Percentiles rank a stretch among this genome's conserved stretches.
These are phyloP conservation scores for Oryza meridionalis DNA, from an alignment of 176 grass and related monocot species.

Conservation along the genomic window DNA sequence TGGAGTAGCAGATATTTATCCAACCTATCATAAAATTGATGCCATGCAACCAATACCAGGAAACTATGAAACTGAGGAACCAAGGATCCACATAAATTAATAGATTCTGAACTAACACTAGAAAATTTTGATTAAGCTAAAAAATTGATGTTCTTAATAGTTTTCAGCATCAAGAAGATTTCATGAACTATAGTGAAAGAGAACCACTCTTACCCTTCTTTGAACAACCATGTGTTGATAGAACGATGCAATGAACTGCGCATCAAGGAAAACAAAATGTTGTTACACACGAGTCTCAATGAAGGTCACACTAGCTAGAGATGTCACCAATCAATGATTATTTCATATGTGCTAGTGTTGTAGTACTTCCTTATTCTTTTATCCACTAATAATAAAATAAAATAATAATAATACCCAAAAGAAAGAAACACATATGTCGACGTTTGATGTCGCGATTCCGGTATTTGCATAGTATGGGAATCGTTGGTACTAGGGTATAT, in stretches of 20 bases:
- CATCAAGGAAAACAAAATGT: conserved; percentile 39
- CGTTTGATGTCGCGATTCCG: too few species aligned
- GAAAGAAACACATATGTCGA: conserved; percentile 1
- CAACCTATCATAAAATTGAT: background rate
- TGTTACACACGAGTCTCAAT: conserved; percentile 19
- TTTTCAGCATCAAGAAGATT: background rate
- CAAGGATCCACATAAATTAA: background rate
- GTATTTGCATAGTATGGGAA: too few species aligned
- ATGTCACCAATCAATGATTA: background rate
- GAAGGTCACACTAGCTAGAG: conserved; percentile 1
- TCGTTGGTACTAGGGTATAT: too few species aligned
- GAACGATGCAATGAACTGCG: conserved; percentile 82
- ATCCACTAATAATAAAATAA: background rate
- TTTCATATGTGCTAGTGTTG: background rate
- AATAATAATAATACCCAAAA: conserved; percentile 8
- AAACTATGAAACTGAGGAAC: background rate
- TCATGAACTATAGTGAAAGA: conserved; percentile 10
- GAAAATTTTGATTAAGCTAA: conserved; percentile 1
- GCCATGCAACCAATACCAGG: background rate
- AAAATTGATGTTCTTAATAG: conserved; percentile 1
- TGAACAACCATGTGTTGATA: conserved; percentile 96
- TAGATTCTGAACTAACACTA: background rate
- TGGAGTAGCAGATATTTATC: background rate
- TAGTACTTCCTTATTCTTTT: background rate
- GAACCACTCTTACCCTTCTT: conserved; percentile 74